These are phyloP conservation scores for Boletus coccyginus DNA, from an alignment of 768 basidiomycete genomes.

Conservation along the genomic window DNA sequence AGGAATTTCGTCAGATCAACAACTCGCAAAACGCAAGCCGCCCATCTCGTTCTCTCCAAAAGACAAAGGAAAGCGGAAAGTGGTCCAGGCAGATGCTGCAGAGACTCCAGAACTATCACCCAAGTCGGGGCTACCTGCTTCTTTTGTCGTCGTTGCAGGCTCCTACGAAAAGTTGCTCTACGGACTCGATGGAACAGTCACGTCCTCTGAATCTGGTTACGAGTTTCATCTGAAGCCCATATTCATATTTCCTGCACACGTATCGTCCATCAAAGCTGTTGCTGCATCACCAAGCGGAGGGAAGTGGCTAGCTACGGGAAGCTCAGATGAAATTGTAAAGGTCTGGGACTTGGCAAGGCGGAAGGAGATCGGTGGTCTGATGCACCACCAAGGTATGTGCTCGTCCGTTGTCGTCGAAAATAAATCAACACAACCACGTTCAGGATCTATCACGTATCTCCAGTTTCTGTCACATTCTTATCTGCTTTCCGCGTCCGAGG, in stretches of 20 bases:
- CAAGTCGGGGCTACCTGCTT: conserved; percentile 39
- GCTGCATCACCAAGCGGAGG: conserved; percentile 86
- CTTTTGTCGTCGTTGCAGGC: conserved; percentile 87
- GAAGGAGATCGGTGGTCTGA: conserved; percentile 92
- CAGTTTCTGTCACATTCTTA: conserved; percentile 86
- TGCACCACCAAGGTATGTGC: conserved; percentile 86
- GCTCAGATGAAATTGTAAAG: conserved; percentile 94
- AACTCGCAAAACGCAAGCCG: not conserved
- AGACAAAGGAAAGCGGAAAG: conserved; percentile 30
- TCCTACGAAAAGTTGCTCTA: conserved; percentile 97
- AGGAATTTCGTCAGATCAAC: not conserved
- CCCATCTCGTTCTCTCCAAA: conserved; percentile 20
- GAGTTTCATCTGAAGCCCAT: conserved; percentile 61
- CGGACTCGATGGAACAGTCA: conserved; percentile 70
- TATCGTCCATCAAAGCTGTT: conserved; percentile 88
- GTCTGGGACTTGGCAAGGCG: conserved; percentile 91
- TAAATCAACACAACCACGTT: not conserved
- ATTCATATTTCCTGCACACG: conserved; percentile 97
- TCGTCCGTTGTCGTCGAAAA: not conserved
- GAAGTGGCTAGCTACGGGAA: conserved; percentile 95
- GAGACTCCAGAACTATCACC: conserved; percentile 3
- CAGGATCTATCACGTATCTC: conserved; percentile 91
- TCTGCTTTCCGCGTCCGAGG: conserved; percentile 88
- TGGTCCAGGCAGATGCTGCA: not conserved
- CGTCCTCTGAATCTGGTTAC: conserved; percentile 28